Evolutionary conservation across 352 stramenopile species (phyloP), one percentile per base, ranked within the genome.

Genomic region (Globisporangium cystogenes): DNA sequence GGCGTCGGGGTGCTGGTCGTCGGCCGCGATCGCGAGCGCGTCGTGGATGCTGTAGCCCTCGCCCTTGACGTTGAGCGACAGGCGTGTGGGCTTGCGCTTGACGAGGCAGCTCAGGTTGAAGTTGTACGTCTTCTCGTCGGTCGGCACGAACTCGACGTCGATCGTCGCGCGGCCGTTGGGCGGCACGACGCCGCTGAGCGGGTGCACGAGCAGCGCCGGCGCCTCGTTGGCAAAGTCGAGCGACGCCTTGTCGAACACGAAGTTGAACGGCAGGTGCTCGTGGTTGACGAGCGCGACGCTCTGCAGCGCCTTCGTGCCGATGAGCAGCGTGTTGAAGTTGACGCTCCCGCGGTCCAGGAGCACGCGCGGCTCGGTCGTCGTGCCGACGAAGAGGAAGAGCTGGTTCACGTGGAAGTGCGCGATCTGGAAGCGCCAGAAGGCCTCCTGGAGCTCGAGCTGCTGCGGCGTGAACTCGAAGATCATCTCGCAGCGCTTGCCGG

Each of bases 391-490:
- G 8, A 98, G 63, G 53, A 98, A 97, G 0, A 96, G 53, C 59
- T 98, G 86, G 52, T 60, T 86, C 10, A 98, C 81, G 54, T 90
- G 71, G 33, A 97, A 93, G 27, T 92, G 76, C 7, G 88, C 76
- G 15, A 98, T 87, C 36, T 73, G 70, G 48, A 98, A 97, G 27
- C 86, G 74, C 72, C 81, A 98, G 50, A 98, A 97, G 60, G 88
- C 88, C 68, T 98, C 92, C 44, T 95, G 75, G 18, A 95, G 70
- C 45, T 86, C 82, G 6, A 93, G 62, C 42, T 96, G 85, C 55
- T 96, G 84, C 0, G 94, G 93, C 27, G 88, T 96, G 64, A 96
- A 98, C 54, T 98, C 93, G 59, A 98, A 98, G n/a, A 96, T 86
- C 84, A 98, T 97, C 55, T 98, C 94, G 54, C 85, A 95, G 15